Conservation (phyloP, 768 basidiomycete genomes). For the Tylopilus balloui region DNA sequence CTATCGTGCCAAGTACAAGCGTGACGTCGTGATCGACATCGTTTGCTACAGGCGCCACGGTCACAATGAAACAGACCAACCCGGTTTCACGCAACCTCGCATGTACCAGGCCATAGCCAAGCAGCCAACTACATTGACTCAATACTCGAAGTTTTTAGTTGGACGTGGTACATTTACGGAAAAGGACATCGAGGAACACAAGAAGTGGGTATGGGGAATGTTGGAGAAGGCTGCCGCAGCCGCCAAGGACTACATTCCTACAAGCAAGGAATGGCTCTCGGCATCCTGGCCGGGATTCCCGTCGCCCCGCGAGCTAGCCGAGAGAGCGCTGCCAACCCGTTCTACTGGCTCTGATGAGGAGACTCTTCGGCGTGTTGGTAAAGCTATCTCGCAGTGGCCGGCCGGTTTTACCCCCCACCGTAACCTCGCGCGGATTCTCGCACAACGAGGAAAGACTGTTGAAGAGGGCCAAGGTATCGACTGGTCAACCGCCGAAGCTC, state of each 20-base stretch:
- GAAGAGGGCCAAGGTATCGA: slow-evolving; percentile 91
- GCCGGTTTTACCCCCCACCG: slow-evolving; percentile 82
- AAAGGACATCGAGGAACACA: slow-evolving; percentile 96
- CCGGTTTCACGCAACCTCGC: slow-evolving; percentile 95
- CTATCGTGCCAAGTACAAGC: slow-evolving; percentile 97
- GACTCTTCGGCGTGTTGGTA: slow-evolving; percentile 78
- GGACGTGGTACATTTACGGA: slow-evolving; percentile 92
- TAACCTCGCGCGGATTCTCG: slow-evolving; percentile 91
- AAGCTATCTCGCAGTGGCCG: slow-evolving; percentile 83
- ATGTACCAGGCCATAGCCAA: slow-evolving; percentile 98
- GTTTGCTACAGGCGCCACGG: slow-evolving; percentile 98
- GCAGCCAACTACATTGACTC: slow-evolving; percentile 85
- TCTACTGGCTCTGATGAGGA: slow-evolving; percentile 77
- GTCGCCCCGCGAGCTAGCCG: slow-evolving; percentile 91
- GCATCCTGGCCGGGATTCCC: slow-evolving; percentile 99
- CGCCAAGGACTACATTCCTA: slow-evolving; percentile 92
- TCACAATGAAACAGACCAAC: slow-evolving; percentile 99
- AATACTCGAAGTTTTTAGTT: slow-evolving; percentile 88
- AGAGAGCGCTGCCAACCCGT: slow-evolving; percentile 86
- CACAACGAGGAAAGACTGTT: slow-evolving; percentile 82
- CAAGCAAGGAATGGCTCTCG: slow-evolving; percentile 95
- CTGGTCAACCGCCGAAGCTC: slow-evolving; percentile 97
- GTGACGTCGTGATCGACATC: slow-evolving; percentile 97
- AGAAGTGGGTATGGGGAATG: slow-evolving; percentile 99
- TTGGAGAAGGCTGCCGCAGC: slow-evolving; percentile 93